Conservation (phyloP, 148 eudicot genomes). For the Dianthus caryophyllus region DNA sequence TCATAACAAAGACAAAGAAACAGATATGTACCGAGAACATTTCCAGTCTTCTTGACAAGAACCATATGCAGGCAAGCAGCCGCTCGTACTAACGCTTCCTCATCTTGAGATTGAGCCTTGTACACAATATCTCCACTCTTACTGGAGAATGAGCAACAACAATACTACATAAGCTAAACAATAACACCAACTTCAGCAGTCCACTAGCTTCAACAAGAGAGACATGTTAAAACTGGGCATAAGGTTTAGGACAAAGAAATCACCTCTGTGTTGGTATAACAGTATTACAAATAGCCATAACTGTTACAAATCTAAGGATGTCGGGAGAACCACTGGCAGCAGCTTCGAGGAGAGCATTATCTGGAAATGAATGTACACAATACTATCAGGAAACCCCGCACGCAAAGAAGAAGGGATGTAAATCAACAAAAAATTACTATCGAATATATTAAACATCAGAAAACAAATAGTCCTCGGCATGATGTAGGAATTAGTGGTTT, state of each 20-base stretch:
- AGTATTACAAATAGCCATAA: slow-evolving; percentile 95
- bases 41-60: slow-evolving; percentile 59
- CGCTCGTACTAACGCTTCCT: slow-evolving; percentile 97
- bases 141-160: slow-evolving; percentile 34
- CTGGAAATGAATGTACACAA: slow-evolving; percentile 36
- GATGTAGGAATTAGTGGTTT: too few species aligned
- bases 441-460: too few species aligned
- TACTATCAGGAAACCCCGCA: slow-evolving; percentile 18
- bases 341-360: slow-evolving; percentile 65
- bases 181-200: slow-evolving; percentile 5
- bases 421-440: too few species aligned
- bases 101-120: slow-evolving; percentile 98
- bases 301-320: slow-evolving; percentile 60
- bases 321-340: slow-evolving; percentile 64
- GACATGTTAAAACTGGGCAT: not conserved
- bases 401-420: not conserved
- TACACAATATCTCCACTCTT: slow-evolving; percentile 73
- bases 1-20: slow-evolving; percentile 8
- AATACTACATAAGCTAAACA: not conserved
- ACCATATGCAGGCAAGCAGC: slow-evolving; percentile 84
- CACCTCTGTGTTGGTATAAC: slow-evolving; percentile 81
- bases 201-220: slow-evolving; percentile 3
- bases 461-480: too few species aligned
- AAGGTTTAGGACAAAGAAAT: slow-evolving; percentile 6
- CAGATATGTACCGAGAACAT: slow-evolving; percentile 52